These are phyloP conservation scores for Stromatinia cepivora DNA, from an alignment of 2,329 filamentous ascomycete genomes.

Conservation along the genomic window DNA sequence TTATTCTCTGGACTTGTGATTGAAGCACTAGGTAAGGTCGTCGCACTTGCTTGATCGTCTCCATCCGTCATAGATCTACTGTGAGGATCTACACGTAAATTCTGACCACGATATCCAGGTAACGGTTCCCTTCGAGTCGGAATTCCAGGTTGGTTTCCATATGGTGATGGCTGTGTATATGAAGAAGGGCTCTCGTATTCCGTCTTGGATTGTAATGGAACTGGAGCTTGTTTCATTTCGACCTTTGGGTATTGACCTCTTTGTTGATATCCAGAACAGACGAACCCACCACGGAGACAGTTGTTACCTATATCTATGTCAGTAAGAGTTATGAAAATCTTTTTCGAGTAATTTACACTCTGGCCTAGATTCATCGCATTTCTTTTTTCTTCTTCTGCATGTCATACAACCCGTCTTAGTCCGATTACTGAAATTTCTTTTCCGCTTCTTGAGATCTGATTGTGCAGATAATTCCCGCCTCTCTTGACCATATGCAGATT, in stretches of 20 bases:
- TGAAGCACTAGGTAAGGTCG: conserved; percentile 56
- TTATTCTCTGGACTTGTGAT: conserved; percentile 57
- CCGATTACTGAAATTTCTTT: conserved; percentile 86
- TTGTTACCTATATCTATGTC: conserved; percentile 65
- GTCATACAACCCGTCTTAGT: conserved; percentile 96
- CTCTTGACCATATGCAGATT: conserved; percentile 42
- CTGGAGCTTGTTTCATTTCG: conserved; percentile 64
- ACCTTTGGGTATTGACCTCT: conserved; percentile 78
- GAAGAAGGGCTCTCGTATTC: conserved; percentile 48
- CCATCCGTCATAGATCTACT: conserved; percentile 54
- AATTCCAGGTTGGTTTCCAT: conserved; percentile 41
- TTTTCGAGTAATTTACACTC: conserved; percentile 67
- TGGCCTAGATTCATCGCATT: conserved; percentile 92
- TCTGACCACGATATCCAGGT: conserved; percentile 61
- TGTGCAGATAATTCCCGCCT: conserved; percentile 46
- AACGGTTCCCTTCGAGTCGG: conserved; percentile 54
- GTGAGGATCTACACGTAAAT: conserved; percentile 63
- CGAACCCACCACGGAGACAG: conserved; percentile 84
- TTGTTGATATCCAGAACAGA: conserved; percentile 87
- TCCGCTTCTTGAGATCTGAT: conserved; percentile 67
- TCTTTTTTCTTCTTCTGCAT: conserved; percentile 91
- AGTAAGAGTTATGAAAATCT: conserved; percentile 14
- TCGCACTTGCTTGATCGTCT: conserved; percentile 60
- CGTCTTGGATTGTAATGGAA: conserved; percentile 84
- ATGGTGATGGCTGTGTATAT: conserved; percentile 61